Evolutionary conservation across 176 grass and related monocot species (phyloP).

Genomic region (Olyra latifolia): DNA sequence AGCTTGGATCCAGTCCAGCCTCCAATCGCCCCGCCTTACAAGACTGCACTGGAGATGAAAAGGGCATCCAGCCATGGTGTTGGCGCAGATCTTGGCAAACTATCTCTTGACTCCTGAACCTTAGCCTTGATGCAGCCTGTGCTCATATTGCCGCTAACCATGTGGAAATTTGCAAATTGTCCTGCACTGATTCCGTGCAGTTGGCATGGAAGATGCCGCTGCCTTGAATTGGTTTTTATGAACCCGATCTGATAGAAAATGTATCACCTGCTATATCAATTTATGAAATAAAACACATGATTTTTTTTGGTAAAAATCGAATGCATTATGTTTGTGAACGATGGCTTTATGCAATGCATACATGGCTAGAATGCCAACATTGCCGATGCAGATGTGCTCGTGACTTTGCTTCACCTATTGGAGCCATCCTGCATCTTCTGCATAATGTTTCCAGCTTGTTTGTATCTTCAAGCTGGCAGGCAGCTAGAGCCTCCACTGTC

Average conservation of each 20-base stretch:
- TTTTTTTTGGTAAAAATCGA: no score
- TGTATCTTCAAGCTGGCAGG: background rate
- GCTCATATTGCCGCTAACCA: background rate
- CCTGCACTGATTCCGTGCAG: background rate
- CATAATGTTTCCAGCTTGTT: background rate
- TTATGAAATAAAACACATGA: background rate
- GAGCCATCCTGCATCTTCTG: background rate
- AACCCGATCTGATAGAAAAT: background rate
- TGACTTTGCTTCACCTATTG: background rate
- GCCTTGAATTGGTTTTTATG: background rate
- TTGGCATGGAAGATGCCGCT: background rate
- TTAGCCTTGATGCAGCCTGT: background rate
- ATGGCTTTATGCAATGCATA: background rate
- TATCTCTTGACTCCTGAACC: conserved; percentile 23
- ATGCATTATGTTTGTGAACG: background rate
- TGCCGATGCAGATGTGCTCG: background rate
- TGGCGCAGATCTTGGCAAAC: conserved; percentile 33
- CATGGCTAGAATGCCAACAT: background rate
- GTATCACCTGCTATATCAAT: background rate
- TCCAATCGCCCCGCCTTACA: conserved; percentile 81
- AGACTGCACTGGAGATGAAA: conserved; percentile 72
- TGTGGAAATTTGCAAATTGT: background rate
- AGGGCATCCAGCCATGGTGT: conserved; percentile 54
- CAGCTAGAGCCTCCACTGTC: background rate
- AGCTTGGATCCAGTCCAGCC: conserved; percentile 87